Evolutionary conservation across 2,329 filamentous ascomycete genomes (phyloP), one percentile per base, ranked within the genome.

Genomic region (Cordyceps farinosa): DNA sequence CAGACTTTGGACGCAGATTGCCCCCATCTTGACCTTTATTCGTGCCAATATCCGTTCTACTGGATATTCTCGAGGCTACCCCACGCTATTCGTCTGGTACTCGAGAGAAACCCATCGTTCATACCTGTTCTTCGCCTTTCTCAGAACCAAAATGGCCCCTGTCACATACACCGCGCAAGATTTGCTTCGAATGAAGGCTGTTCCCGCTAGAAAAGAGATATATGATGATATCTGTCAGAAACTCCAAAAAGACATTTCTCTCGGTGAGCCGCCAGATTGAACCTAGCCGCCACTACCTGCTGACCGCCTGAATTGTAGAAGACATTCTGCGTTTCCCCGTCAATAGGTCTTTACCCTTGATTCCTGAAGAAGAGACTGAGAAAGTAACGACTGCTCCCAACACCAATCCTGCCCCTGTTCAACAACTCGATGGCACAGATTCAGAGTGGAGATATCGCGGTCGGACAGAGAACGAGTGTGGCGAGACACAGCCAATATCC

Each of bases 401-500:
- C 36, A 22, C 27, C 11, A 65, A 68, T 61, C 68, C 65, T 51
- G 55, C 65, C 7, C 62, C 68, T 58, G 67, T 70, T 42, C 73
- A 68, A 32, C 76, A 75, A 57, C 69, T 75, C 15, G 77, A 79
- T 59, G 77, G 77, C 29, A 78, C 77, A 53, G 76, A 77, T 61
- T 74, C 73, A 1, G 77, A 79, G 56, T 77, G 75, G 75, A 77
- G 76, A 60, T 84, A 82, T 64, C 74, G 76, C 44, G 78, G 81
- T 56, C 75, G 82, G 61, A 77, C 74, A 55, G 77, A 77, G 22
- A 77, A 76, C 1, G 79, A 83, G 65, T 68, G 76, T n/a, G 69
- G 72, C 22, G 72, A 74, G 50, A 74, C 70, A 48, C 81, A 82
- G 53, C 83, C 84, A 7, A 75, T 85, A 42, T 75, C 81, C 57